Base-by-base conservation (phyloP, 495 filamentous ascomycete species). In the Penicillium antarcticum region DNA sequence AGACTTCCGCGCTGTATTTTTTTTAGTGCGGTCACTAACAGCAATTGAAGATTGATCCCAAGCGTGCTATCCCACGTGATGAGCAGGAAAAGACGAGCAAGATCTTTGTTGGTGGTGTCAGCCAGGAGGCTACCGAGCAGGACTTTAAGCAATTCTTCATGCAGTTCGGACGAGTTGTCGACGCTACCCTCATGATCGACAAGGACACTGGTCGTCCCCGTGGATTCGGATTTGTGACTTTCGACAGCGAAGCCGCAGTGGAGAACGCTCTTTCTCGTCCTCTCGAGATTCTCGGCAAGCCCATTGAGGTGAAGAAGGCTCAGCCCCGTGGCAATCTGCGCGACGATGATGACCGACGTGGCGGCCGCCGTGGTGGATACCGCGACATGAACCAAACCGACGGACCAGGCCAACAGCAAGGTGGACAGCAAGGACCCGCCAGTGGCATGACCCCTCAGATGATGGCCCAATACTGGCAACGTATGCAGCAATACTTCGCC, bases 111-210 rank as follows among this genome's bases (percentile, higher is more conserved):
- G 94, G 94, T 31, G 94, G 94, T 57, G 95, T 98, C 44, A 95
- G 89, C 63, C 94, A 97, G 75, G 94, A 98, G 60, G 92, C 92
- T 0, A 96, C 87, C 1, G 94, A 98, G 57, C 83, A 89, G 36
- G 91, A 97, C 63, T 98, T 98, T 70, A 90, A 90, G 61, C 83
- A 92, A 35, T 98, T 96, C 69, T 98, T 98, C 70, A 87, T 87
- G 68, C 88, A 95, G 65, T 98, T 96, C 61, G 94, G 94, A 35
- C 84, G 94, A 48, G 94, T 98, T 24, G 84, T 98, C 38, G 94
- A 98, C 68, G 94, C 94, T 10, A 98, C 94, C 1, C 80, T 98
- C 16, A 98, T 98, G 94, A 98, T 98, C 81, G 94, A 98, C 69
- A 98, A 98, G 70, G 94, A 98, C 63, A 97, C 94, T 7, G 92